phyloP scores from a whole-genome alignment of 345 rosid species.

The Jatropha curcas region DNA sequence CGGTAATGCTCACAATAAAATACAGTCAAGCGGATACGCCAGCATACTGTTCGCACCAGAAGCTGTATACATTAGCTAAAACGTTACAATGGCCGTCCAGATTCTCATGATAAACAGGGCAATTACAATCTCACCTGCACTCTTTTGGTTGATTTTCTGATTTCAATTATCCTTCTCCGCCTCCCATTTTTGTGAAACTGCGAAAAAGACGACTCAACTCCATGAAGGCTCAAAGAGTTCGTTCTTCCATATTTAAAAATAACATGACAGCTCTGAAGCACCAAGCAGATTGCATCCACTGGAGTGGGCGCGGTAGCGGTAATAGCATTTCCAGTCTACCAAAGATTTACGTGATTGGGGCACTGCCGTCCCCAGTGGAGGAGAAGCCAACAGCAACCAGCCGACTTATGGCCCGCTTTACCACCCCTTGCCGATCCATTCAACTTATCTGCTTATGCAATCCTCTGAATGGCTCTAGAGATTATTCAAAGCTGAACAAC shows the following conservation, averaged over 20 bases:
- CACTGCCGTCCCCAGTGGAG: not conserved
- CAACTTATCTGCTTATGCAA: not conserved
- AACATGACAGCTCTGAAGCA: not conserved
- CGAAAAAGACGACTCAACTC: conserved; percentile 18
- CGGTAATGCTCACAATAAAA: not conserved
- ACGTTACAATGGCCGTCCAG: conserved; percentile 19
- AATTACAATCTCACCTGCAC: conserved; percentile 32
- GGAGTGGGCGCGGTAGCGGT: not conserved
- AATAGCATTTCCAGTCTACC: not conserved
- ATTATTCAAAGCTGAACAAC: not conserved
- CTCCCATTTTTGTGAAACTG: conserved; percentile 28
- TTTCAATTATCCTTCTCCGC: conserved; percentile 27
- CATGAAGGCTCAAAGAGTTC: not conserved
- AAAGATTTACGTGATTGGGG: not conserved
- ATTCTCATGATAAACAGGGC: not conserved
- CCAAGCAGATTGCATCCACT: not conserved
- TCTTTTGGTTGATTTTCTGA: conserved; percentile 31
- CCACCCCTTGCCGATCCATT: not conserved
- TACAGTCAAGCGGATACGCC: conserved; percentile 22
- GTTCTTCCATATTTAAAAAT: conserved; percentile 30
- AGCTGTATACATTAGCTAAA: conserved; percentile 21
- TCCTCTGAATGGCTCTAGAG: conserved; percentile 10
- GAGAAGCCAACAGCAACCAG: not conserved
- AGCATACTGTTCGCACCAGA: conserved; percentile 35
- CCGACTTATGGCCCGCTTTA: not conserved